These are phyloP conservation scores for Ophiocordyceps polyrhachis-furcata DNA, from an alignment of 2,329 filamentous ascomycete genomes.

Conservation along the genomic window DNA sequence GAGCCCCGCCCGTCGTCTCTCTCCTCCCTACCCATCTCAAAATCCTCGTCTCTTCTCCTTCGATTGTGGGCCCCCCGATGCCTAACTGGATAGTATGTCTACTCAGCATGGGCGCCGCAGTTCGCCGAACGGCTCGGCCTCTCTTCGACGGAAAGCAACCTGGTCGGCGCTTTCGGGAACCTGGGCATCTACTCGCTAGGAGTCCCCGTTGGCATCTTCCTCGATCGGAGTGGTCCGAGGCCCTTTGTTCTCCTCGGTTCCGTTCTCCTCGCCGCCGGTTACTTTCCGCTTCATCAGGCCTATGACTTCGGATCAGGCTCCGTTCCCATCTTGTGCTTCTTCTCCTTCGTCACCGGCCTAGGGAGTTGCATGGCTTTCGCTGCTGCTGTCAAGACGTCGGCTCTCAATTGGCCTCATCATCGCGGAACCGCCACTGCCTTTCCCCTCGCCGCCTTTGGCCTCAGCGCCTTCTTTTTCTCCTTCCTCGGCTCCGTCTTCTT, in stretches of 20 bases:
- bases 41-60: no score
- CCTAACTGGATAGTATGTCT: constrained; percentile 55
- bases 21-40: no score
- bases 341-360: constrained; percentile 68
- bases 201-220: constrained; percentile 72
- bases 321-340: constrained; percentile 53
- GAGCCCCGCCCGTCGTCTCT: constrained; percentile 16
- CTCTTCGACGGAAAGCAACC: constrained; percentile 80
- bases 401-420: constrained; percentile 79
- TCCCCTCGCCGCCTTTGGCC: constrained; percentile 76
- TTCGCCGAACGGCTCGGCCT: constrained; percentile 75
- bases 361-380: constrained; percentile 86
- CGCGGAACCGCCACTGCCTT: constrained; percentile 89
- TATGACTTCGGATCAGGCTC: constrained; percentile 49
- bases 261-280: constrained; percentile 55
- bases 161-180: constrained; percentile 74
- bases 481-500: constrained; percentile 58
- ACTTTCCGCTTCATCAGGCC: constrained; percentile 68
- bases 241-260: constrained; percentile 61
- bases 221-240: constrained; percentile 66
- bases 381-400: constrained; percentile 69
- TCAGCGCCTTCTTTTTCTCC: constrained; percentile 95
- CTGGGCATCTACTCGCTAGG: constrained; percentile 88
- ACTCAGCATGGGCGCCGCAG: constrained; percentile 93
- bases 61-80: not conserved